Percentiles rank a stretch among this genome's conserved stretches.
Conservation (phyloP, 2,329 filamentous ascomycete genomes). For the Fusarium circinatum region DNA sequence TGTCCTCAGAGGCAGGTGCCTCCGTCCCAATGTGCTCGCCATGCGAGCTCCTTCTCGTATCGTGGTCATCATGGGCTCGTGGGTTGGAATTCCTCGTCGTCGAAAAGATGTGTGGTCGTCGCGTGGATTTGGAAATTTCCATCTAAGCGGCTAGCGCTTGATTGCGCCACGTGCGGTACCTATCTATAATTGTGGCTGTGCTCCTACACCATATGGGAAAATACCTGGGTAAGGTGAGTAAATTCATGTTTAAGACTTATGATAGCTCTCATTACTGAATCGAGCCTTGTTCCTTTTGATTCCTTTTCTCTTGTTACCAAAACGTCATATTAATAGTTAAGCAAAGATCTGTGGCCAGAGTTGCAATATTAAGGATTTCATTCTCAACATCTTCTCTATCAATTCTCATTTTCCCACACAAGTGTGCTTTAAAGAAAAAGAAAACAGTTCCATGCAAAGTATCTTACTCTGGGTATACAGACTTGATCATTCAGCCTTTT, state of each 20-base stretch:
- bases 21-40: conserved; percentile 46
- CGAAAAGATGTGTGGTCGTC: conserved; percentile 38
- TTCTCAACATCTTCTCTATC: background rate
- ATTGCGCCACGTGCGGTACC: conserved; percentile 36
- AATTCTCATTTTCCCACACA: background rate
- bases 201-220: background rate
- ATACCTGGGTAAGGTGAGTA: background rate
- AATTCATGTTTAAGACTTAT: background rate
- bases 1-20: conserved; percentile 42
- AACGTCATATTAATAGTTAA: background rate
- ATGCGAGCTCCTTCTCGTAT: conserved; percentile 54
- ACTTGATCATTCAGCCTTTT: background rate
- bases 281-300: background rate
- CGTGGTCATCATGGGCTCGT: conserved; percentile 51
- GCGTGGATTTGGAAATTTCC: conserved; percentile 49
- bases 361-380: background rate
- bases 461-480: background rate
- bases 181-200: background rate
- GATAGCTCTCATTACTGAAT: background rate
- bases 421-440: background rate
- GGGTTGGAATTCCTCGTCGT: conserved; percentile 27
- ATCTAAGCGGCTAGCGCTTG: conserved; percentile 37
- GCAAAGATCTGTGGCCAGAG: background rate
- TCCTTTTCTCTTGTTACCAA: background rate
- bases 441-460: background rate